phyloP scores from a whole-genome alignment of 2,329 filamentous ascomycete genomes.

The Neonectria sp. region DNA sequence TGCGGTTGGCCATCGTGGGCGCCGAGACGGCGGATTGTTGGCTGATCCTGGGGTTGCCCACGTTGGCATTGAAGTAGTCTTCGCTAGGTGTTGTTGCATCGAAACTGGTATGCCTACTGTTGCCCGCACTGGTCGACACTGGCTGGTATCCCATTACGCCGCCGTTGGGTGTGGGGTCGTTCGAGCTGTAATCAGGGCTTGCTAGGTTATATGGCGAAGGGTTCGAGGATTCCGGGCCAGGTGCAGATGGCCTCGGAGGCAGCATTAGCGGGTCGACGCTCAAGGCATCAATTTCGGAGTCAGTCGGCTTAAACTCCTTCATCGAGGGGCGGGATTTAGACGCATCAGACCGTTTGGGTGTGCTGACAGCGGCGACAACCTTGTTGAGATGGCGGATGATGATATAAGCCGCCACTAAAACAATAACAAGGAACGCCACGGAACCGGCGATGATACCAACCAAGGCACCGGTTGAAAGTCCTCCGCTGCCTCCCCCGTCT shows the following conservation, averaged over 20 bases:
- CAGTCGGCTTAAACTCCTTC: constrained; percentile 56
- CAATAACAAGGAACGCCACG: constrained; percentile 62
- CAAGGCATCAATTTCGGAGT: constrained; percentile 61
- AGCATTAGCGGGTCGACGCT: constrained; percentile 59
- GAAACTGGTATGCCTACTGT: constrained; percentile 49
- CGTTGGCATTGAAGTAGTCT: constrained; percentile 49
- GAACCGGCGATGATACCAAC: constrained; percentile 70
- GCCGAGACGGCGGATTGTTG: constrained; percentile 41
- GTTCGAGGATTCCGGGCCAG: constrained; percentile 38
- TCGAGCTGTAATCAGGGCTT: constrained; percentile 49
- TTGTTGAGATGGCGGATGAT: constrained; percentile 66
- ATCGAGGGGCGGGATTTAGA: constrained; percentile 53
- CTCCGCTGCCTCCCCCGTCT: constrained; percentile 44
- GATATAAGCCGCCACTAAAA: constrained; percentile 63
- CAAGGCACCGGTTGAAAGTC: constrained; percentile 59
- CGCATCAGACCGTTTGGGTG: constrained; percentile 52
- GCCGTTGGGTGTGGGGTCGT: constrained; percentile 44
- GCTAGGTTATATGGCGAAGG: constrained; percentile 38
- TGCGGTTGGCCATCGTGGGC: constrained; percentile 44
- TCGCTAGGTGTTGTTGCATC: constrained; percentile 44
- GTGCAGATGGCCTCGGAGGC: constrained; percentile 46
- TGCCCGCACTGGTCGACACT: constrained; percentile 41
- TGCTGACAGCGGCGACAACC: constrained; percentile 58
- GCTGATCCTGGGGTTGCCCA: constrained; percentile 34
- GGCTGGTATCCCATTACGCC: constrained; percentile 44